Percentiles rank a stretch among this genome's conserved stretches.
Conservation (phyloP, 2,329 filamentous ascomycete genomes). For the Dactylella cylindrospora region DNA sequence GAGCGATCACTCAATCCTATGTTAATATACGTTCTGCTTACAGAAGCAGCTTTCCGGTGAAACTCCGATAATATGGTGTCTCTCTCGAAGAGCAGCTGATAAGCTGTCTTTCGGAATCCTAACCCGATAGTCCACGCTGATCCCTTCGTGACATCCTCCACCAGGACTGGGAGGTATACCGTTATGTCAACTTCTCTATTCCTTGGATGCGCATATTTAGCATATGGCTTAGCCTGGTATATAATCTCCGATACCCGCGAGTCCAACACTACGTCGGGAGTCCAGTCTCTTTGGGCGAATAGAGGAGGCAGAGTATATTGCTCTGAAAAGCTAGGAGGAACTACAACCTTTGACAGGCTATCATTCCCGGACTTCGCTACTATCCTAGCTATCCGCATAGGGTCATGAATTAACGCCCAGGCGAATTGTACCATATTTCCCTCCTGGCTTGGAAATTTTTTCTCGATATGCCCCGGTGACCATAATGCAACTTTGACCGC, state of each 20-base stretch:
- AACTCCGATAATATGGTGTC: slow-evolving; percentile 4
- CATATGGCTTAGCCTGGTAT: slow-evolving; percentile 12
- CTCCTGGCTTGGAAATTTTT: slow-evolving; percentile 3
- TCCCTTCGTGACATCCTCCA: slow-evolving; percentile 17
- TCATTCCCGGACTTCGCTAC: background rate
- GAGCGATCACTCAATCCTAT: too few species aligned
- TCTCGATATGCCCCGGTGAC: slow-evolving; percentile 16
- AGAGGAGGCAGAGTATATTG: slow-evolving; percentile 17
- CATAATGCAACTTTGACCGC: slow-evolving; percentile 16
- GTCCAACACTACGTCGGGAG: slow-evolving; percentile 5
- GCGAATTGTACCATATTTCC: slow-evolving; percentile 13
- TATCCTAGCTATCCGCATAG: background rate
- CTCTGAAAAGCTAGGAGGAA: slow-evolving; percentile 5
- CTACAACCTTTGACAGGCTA: background rate
- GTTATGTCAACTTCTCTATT: background rate
- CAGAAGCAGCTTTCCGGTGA: slow-evolving; percentile 10
- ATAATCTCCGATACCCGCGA: slow-evolving; percentile 25
- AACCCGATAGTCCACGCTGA: slow-evolving; percentile 20
- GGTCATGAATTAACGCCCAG: slow-evolving; percentile 13
- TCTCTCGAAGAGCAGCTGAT: slow-evolving; percentile 4
- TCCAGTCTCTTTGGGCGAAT: background rate
- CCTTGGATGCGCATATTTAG: slow-evolving; percentile 1
- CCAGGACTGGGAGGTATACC: slow-evolving; percentile 17
- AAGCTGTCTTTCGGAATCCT: slow-evolving; percentile 1
- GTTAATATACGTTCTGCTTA: background rate